A percentile compares a stretch with the other conserved stretches of the same genome.
Conservation (phyloP, 106 monocot species). For the Dioscorea dumetorum region DNA sequence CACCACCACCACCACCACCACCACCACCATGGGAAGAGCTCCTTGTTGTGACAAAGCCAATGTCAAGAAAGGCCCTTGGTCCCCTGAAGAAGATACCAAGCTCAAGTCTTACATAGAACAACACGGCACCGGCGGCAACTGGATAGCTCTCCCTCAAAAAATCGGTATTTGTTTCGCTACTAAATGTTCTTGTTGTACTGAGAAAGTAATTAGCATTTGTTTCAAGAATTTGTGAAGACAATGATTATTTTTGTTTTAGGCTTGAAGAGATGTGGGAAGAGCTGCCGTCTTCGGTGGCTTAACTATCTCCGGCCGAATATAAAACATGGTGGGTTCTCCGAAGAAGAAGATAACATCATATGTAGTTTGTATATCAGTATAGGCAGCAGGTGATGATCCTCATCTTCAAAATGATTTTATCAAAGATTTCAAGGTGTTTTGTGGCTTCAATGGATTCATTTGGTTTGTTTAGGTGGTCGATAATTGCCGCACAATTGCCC, state of each 20-base stretch:
- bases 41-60: conserved; percentile 93
- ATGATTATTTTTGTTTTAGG: conserved; percentile 19
- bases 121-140: conserved; percentile 96
- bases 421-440: too few relatives aligned
- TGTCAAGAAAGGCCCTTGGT: conserved; percentile 97
- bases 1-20: conserved; percentile 7
- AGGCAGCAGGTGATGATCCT: conserved; percentile 59
- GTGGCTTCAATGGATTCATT: background rate
- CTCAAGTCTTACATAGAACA: conserved; percentile 87
- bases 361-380: conserved; percentile 73
- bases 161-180: conserved; percentile 38
- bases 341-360: conserved; percentile 95
- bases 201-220: background rate
- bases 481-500: conserved; percentile 79
- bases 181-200: background rate
- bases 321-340: conserved; percentile 84
- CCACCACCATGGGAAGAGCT: conserved; percentile 68
- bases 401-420: too few relatives aligned
- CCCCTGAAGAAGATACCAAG: conserved; percentile 79
- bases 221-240: background rate
- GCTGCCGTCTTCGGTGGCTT: conserved; percentile 93
- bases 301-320: conserved; percentile 94
- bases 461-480: conserved; percentile 59
- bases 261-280: conserved; percentile 91
- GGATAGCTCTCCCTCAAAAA: conserved; percentile 93